phyloP scores from a whole-genome alignment of 2,329 filamentous ascomycete species.

The Rutstroemia sp. region DNA sequence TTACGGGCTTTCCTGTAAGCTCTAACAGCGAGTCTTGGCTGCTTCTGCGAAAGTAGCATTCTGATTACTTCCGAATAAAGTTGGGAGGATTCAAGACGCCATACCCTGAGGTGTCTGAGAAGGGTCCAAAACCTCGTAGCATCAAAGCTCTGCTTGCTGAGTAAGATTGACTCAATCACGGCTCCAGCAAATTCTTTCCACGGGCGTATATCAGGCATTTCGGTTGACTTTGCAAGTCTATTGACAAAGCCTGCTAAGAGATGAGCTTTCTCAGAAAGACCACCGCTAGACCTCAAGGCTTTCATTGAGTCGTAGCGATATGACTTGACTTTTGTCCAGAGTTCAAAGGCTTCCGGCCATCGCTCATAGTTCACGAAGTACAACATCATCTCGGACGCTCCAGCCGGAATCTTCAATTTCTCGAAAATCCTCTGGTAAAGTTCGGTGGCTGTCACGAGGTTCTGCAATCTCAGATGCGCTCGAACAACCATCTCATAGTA shows the following conservation, averaged over 20 bases:
- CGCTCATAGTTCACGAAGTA: slow-evolving; percentile 17
- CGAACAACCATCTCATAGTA: slow-evolving; percentile 39
- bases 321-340: slow-evolving; percentile 17
- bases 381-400: slow-evolving; percentile 19
- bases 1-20: slow-evolving; percentile 21
- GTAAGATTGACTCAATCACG: slow-evolving; percentile 16
- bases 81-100: slow-evolving; percentile 12
- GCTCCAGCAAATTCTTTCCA: slow-evolving; percentile 13
- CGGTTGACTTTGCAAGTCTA: not conserved
- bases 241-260: slow-evolving; percentile 15
- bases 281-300: not conserved
- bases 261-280: not conserved
- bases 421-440: slow-evolving; percentile 17
- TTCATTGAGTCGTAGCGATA: slow-evolving; percentile 14
- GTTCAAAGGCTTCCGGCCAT: slow-evolving; percentile 20
- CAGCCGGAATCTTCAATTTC: slow-evolving; percentile 15
- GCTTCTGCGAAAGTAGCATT: slow-evolving; percentile 16
- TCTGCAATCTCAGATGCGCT: slow-evolving; percentile 36
- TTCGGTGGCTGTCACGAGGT: slow-evolving; percentile 30
- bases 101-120: slow-evolving; percentile 17
- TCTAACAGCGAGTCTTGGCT: slow-evolving; percentile 16
- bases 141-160: slow-evolving; percentile 12
- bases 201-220: not conserved
- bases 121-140: slow-evolving; percentile 14
- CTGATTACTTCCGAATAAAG: slow-evolving; percentile 16